Evolutionary conservation across 306 rosid species (phyloP), one percentile per base, ranked within the genome.

Genomic region (Trifolium repens): DNA sequence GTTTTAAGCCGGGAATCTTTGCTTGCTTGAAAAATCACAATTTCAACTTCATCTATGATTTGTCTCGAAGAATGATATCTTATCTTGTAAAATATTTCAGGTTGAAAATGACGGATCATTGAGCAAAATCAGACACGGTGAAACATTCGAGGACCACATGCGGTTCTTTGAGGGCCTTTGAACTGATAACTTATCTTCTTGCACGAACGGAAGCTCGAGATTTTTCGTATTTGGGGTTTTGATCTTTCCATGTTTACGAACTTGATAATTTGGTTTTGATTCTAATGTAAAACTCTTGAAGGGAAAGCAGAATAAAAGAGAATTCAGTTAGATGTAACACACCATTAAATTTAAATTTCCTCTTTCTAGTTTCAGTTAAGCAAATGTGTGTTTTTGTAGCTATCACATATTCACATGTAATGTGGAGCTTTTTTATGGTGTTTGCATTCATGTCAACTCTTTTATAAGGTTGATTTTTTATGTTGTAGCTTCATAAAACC

Each of bases 51-150:
- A 24, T 62, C 40, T 0, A 17, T 78, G 16, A 47, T 49, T 46
- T 73, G 27, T 12, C 42, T 12, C 37, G 6, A 44, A n/a, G 17
- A 73, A 55, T 39, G 22, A 19, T 15, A 30, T 69, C 24, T 32
- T 69, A 37, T 62, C 19, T 26, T 74, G 79, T 15, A 34, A 67
- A 34, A 68, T 47, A 34, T 76, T 80, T 10, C 76, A 94, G 99
- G 96, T 94, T 22, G 89, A 88, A 66, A 91, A 90, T 4, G 90
- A 90, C 78, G 97, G 91, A 65, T 87, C 96, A 0, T 88, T 94
- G 80, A 69, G 91, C 87, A 90, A 94, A 89, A 94, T 94, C 82
- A 84, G 97, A 69, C 97, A 89, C 30, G 99, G 86, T 7, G 99
- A 92, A 78, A 87, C 88, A 39, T 92, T 90, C 2, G 92, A 92